Base-by-base conservation (phyloP, 768 basidiomycete genomes). In the Amanita thiersii region DNA sequence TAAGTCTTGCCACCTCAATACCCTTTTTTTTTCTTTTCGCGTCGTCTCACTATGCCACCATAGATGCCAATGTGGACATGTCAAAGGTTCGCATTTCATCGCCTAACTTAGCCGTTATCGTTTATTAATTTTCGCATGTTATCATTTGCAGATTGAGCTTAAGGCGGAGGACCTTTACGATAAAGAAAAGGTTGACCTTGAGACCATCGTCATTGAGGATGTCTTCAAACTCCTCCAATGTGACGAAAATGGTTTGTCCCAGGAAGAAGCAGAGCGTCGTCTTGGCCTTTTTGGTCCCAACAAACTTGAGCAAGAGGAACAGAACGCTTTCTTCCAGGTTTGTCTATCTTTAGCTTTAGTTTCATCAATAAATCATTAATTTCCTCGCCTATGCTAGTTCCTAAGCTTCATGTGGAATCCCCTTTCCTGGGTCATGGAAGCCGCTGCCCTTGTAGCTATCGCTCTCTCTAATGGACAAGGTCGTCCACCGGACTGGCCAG, bases 401-500 rank as follows among this genome's bases (percentile, higher is more conserved):
- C 67, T 91, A 52, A 81, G 81, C 59, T 98, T 98, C 77, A 98
- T 97, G 94, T 98, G 94, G 94, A 98, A 98, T 68, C 94, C 94
- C 32, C 72, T 98, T 9, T 98, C 94, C 24, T 98, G 94, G 94
- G 94, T 98, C 64, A 98, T 98, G 94, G 94, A 98, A 64, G 91
- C 84, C 48, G 92, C 92, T 28, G 87, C 89, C 5, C 72, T 91
- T 21, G 90, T 92, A 50, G 93, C 94, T 36, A 98, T 98, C 60
- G 91, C 78, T 30, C 78, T 98, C 21, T 96, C 94, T 43, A 98
- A 98, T 63, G 94, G 94, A 63, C 80, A 81, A 53, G 67, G 71
- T 43, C 68, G 72, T 41, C 78, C 93, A 20, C 94, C 94, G 14
- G 93, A 98, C 57, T 98, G 94, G 94, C 70, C 87, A 59, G 94